A percentile compares a stretch with the other conserved stretches of the same genome.
Evolutionary conservation across 495 filamentous ascomycete genomes (phyloP).

Genomic region (Xylaria intraflava): DNA sequence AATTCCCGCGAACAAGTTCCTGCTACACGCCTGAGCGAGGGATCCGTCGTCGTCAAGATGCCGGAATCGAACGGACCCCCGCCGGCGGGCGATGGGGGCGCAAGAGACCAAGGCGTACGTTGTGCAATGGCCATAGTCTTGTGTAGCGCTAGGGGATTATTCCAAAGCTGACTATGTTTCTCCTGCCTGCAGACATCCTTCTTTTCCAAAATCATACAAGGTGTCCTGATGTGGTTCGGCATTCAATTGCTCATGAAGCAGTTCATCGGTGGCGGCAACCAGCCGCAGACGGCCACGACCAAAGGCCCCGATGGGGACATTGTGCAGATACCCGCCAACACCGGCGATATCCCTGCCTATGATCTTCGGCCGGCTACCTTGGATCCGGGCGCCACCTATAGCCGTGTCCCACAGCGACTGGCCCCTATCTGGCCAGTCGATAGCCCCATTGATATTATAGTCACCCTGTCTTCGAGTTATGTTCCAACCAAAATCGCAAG

Average conservation of each 20-base stretch:
- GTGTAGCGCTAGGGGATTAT: neutral
- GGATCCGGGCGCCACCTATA: slow-evolving; percentile 60
- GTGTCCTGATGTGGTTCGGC: slow-evolving; percentile 38
- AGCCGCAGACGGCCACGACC: slow-evolving; percentile 37
- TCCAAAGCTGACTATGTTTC: slow-evolving; percentile 16
- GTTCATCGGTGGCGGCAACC: slow-evolving; percentile 39
- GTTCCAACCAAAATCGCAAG: slow-evolving; percentile 59
- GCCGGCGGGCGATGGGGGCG: slow-evolving; percentile 23
- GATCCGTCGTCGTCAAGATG: slow-evolving; percentile 23
- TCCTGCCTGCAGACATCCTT: slow-evolving; percentile 22
- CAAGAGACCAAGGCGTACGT: slow-evolving; percentile 35
- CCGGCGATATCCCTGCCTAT: slow-evolving; percentile 56
- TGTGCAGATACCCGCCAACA: slow-evolving; percentile 38
- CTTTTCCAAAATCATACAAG: slow-evolving; percentile 34
- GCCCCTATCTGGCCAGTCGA: slow-evolving; percentile 83
- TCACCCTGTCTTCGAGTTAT: slow-evolving; percentile 75
- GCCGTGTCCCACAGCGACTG: slow-evolving; percentile 63
- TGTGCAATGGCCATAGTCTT: neutral
- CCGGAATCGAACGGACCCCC: slow-evolving; percentile 28
- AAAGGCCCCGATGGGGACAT: slow-evolving; percentile 42
- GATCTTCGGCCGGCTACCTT: slow-evolving; percentile 53
- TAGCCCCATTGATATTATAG: slow-evolving; percentile 69
- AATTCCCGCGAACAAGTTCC: neutral
- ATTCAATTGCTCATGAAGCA: slow-evolving; percentile 43
- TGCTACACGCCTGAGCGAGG: neutral